Evolutionary conservation across 2,329 filamentous ascomycete species (phyloP).

Genomic region (Taxawa tesnikishii): DNA sequence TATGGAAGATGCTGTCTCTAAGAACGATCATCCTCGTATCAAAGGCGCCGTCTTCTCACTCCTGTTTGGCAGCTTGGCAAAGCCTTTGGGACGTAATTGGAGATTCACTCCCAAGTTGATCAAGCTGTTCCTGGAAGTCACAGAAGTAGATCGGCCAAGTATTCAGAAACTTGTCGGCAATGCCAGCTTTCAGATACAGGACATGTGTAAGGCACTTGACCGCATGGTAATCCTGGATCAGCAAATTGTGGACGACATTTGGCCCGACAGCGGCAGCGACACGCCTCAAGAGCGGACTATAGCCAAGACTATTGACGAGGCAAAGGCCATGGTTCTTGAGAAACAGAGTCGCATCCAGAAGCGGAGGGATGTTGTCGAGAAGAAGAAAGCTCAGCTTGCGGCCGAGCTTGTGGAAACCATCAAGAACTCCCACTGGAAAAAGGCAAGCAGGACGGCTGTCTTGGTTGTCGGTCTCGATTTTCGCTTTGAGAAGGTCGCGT

Average conservation of each 20-base stretch:
- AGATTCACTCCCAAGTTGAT: conserved; percentile 85
- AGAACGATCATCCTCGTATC: conserved; percentile 77
- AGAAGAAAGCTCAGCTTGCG: conserved; percentile 68
- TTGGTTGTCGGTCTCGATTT: conserved; percentile 85
- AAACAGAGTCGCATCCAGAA: conserved; percentile 64
- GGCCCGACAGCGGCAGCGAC: conserved; percentile 33
- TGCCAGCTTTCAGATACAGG: conserved; percentile 74
- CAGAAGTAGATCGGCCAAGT: conserved; percentile 82
- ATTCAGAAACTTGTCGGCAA: conserved; percentile 80
- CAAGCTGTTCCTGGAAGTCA: conserved; percentile 78
- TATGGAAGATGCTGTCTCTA: conserved; percentile 64
- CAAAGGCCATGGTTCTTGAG: conserved; percentile 46
- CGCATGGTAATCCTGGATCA: conserved; percentile 73
- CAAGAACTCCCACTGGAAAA: conserved; percentile 85
- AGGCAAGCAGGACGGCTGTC: conserved; percentile 76
- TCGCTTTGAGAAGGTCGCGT: conserved; percentile 80
- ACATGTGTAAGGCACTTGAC: conserved; percentile 83
- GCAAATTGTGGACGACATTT: conserved; percentile 56
- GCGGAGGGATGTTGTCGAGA: conserved; percentile 66
- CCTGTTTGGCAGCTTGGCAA: conserved; percentile 75
- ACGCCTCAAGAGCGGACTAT: conserved; percentile 19
- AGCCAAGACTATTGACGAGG: conserved; percentile 37
- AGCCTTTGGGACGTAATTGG: conserved; percentile 86
- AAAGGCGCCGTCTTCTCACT: conserved; percentile 91
- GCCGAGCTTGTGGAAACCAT: conserved; percentile 70